These are phyloP conservation scores for Colletotrichum orbiculare DNA, from an alignment of 2,329 filamentous ascomycete species.

Conservation along the genomic window DNA sequence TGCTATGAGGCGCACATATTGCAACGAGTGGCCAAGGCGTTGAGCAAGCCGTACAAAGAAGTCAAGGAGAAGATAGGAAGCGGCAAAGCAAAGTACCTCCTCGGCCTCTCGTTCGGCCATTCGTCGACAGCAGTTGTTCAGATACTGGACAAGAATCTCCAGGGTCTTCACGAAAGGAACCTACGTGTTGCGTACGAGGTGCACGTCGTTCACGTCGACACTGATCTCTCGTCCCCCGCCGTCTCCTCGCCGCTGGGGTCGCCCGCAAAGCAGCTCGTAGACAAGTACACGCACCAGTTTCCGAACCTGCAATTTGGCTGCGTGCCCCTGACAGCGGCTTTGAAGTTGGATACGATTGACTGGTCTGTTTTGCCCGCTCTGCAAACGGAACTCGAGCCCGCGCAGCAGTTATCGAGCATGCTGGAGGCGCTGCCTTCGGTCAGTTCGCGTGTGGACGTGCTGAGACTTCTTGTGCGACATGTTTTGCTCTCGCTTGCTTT, in stretches of 20 bases:
- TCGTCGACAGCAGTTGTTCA: constrained; percentile 84
- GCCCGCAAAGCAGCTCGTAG: constrained; percentile 57
- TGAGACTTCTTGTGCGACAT: constrained; percentile 76
- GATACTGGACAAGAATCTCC: constrained; percentile 76
- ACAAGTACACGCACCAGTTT: constrained; percentile 69
- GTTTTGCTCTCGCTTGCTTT: constrained; percentile 76
- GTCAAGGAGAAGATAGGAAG: constrained; percentile 42
- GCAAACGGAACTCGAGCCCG: constrained; percentile 38
- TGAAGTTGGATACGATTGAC: constrained; percentile 62
- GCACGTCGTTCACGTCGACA: constrained; percentile 67
- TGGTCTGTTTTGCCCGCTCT: constrained; percentile 60
- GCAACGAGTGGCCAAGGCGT: constrained; percentile 82
- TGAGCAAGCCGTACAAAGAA: constrained; percentile 63
- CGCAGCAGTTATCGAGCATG: constrained; percentile 62
- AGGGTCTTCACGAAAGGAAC: constrained; percentile 72
- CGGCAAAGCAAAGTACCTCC: constrained; percentile 65
- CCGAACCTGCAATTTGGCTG: constrained; percentile 73
- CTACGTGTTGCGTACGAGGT: constrained; percentile 76
- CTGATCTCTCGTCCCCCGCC: constrained; percentile 44
- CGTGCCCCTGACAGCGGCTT: constrained; percentile 72
- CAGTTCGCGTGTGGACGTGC: constrained; percentile 80
- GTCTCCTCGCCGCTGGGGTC: constrained; percentile 35
- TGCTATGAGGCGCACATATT: constrained; percentile 85
- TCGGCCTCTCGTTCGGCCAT: constrained; percentile 85
- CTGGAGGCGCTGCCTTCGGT: constrained; percentile 74